Conservation (phyloP, 1,284 basidiomycete species). For the Agaricales sp. region DNA sequence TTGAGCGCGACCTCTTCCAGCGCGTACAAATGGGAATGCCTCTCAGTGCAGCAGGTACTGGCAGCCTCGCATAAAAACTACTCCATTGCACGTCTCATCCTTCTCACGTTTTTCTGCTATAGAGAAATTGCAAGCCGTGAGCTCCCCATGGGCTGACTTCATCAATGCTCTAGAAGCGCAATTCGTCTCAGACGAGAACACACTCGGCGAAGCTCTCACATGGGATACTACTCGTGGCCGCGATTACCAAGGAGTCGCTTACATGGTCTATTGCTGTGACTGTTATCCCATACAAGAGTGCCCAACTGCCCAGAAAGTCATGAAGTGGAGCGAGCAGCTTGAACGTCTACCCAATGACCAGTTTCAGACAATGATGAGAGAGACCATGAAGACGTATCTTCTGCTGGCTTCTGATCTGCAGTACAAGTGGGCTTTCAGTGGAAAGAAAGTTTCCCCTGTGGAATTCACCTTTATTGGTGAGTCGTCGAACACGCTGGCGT, state of each 20-base stretch:
- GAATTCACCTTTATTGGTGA: conserved; percentile 69
- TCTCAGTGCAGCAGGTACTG: conserved; percentile 52
- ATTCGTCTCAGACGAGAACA: conserved; percentile 39
- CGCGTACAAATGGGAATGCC: conserved; percentile 68
- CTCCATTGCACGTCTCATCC: not conserved
- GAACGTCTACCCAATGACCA: conserved; percentile 27
- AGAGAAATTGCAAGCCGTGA: conserved; percentile 67
- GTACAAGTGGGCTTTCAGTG: conserved; percentile 33
- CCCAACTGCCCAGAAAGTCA: conserved; percentile 43
- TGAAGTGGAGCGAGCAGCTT: conserved; percentile 41
- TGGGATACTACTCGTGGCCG: conserved; percentile 56
- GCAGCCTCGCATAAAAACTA: not conserved
- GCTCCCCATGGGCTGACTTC: conserved; percentile 48
- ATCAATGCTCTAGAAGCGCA: conserved; percentile 41
- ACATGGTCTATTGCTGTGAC: conserved; percentile 54
- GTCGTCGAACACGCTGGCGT: conserved; percentile 9
- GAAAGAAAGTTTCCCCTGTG: conserved; percentile 51
- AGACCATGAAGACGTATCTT: conserved; percentile 41
- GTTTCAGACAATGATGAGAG: conserved; percentile 40
- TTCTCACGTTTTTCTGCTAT: conserved; percentile 7
- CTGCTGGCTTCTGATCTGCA: conserved; percentile 31
- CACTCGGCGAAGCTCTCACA: conserved; percentile 39
- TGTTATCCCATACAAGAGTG: conserved; percentile 33
- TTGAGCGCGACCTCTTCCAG: conserved; percentile 67
- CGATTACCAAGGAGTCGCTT: conserved; percentile 61